These are phyloP conservation scores for Geranium rotundifolium DNA, from an alignment of 345 rosid species.

Conservation along the genomic window DNA sequence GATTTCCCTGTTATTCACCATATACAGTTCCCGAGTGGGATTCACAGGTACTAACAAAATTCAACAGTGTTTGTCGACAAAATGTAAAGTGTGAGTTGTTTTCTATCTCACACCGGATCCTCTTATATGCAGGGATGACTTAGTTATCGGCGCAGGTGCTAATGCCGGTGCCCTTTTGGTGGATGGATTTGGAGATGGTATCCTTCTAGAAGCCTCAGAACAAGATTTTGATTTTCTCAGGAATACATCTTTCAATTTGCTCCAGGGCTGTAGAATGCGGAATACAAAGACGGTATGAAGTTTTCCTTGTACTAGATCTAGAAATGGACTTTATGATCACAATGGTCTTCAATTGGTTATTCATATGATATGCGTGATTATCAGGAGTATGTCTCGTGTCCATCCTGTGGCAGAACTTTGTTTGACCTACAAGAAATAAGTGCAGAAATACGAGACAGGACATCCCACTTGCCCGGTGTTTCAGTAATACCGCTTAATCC, in stretches of 20 bases:
- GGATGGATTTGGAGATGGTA: slow-evolving; percentile 95
- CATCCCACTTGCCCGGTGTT: slow-evolving; percentile 93
- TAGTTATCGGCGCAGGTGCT: slow-evolving; percentile 83
- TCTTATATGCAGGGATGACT: slow-evolving; percentile 59
- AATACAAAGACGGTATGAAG: slow-evolving; percentile 84
- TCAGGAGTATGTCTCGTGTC: slow-evolving; percentile 95
- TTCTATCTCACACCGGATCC: slow-evolving; percentile 11
- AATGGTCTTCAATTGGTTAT: background rate
- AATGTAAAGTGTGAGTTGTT: background rate
- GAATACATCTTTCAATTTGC: slow-evolving; percentile 80
- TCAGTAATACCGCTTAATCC: slow-evolving; percentile 38
- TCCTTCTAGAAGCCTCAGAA: slow-evolving; percentile 71
- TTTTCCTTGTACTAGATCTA: background rate
- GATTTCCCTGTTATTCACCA: slow-evolving; percentile 90
- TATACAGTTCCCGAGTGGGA: slow-evolving; percentile 58
- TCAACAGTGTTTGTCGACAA: background rate
- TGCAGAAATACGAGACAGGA: slow-evolving; percentile 82
- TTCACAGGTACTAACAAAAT: slow-evolving; percentile 47
- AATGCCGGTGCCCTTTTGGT: slow-evolving; percentile 83
- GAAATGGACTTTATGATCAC: background rate
- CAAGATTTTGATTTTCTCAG: slow-evolving; percentile 88
- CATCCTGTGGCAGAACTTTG: slow-evolving; percentile 93
- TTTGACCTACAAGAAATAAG: slow-evolving; percentile 96
- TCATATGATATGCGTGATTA: slow-evolving; percentile 7
- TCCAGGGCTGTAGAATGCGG: slow-evolving; percentile 99